Evolutionary conservation across 2,329 filamentous ascomycete species (phyloP).

Genomic region (Tolypocladium nubicola): DNA sequence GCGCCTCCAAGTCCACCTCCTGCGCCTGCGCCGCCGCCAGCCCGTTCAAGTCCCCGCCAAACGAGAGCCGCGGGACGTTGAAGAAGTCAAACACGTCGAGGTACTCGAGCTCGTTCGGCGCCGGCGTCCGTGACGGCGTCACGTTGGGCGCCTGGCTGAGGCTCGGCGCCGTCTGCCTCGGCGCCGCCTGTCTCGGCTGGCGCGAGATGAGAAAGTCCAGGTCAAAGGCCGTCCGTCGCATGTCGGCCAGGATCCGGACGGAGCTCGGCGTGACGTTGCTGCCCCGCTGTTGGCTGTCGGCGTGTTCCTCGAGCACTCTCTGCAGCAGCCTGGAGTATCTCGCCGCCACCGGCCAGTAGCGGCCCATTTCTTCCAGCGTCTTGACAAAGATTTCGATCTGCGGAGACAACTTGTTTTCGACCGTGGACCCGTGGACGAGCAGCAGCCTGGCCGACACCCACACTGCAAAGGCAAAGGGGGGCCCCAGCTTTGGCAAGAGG

Average conservation of each 20-base stretch:
- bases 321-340: slow-evolving; percentile 72
- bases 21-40: slow-evolving; percentile 8
- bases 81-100: slow-evolving; percentile 92
- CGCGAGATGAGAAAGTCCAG: slow-evolving; percentile 81
- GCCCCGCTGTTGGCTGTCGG: slow-evolving; percentile 63
- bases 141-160: slow-evolving; percentile 38
- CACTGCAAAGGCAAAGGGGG: slow-evolving; percentile 82
- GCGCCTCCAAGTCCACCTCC: slow-evolving; percentile 16
- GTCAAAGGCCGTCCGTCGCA: slow-evolving; percentile 84
- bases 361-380: slow-evolving; percentile 68
- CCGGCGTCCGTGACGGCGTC: slow-evolving; percentile 58
- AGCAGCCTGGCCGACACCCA: slow-evolving; percentile 85
- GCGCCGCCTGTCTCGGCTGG: slow-evolving; percentile 48
- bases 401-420: slow-evolving; percentile 71
- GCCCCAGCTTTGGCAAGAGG: slow-evolving; percentile 71
- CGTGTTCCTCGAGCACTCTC: slow-evolving; percentile 77
- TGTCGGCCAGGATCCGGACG: slow-evolving; percentile 80
- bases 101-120: slow-evolving; percentile 77
- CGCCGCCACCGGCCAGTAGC: slow-evolving; percentile 76
- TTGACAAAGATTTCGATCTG: slow-evolving; percentile 77
- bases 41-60: slow-evolving; percentile 26
- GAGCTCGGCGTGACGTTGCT: slow-evolving; percentile 70
- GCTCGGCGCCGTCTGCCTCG: slow-evolving; percentile 7
- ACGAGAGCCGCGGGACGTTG: slow-evolving; percentile 68
- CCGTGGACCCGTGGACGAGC: slow-evolving; percentile 82